These are phyloP conservation scores for Cryptococcus sp. DNA, from an alignment of 1,284 basidiomycete species.

Conservation along the genomic window DNA sequence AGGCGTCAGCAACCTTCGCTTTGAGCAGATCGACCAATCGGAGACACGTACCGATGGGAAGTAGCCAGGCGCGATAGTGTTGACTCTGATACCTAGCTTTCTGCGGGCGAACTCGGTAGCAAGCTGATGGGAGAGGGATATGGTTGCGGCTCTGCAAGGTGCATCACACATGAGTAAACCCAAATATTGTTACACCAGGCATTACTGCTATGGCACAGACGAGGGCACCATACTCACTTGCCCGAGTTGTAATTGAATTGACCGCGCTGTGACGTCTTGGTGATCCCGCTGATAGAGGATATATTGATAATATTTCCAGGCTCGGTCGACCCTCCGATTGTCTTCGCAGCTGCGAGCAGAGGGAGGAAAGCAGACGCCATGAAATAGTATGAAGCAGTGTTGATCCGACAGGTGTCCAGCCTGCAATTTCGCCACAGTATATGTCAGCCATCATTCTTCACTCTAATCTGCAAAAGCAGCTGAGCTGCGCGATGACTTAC, in stretches of 20 bases:
- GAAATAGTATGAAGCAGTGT: slow-evolving; percentile 51
- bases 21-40: too few relatives aligned
- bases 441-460: neutral
- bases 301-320: slow-evolving; percentile 51
- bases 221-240: slow-evolving; percentile 27
- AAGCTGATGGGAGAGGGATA: slow-evolving; percentile 38
- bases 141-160: slow-evolving; percentile 38
- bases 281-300: slow-evolving; percentile 43
- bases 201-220: neutral
- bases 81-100: slow-evolving; percentile 44
- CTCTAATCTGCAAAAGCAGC: neutral
- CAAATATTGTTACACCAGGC: too few relatives aligned
- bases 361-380: slow-evolving; percentile 52
- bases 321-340: slow-evolving; percentile 34
- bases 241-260: slow-evolving; percentile 51
- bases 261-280: slow-evolving; percentile 43
- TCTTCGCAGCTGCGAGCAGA: slow-evolving; percentile 45
- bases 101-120: slow-evolving; percentile 44
- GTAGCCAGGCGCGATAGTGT: slow-evolving; percentile 41
- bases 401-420: slow-evolving; percentile 46
- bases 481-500: slow-evolving; percentile 16
- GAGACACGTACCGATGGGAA: slow-evolving; percentile 41
- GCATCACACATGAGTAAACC: too few relatives aligned
- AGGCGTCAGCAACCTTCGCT: too few relatives aligned
- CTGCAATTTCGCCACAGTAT: slow-evolving; percentile 5